Evolutionary conservation across 2,329 filamentous ascomycete species (phyloP).

Genomic region (Alternaria alternata): DNA sequence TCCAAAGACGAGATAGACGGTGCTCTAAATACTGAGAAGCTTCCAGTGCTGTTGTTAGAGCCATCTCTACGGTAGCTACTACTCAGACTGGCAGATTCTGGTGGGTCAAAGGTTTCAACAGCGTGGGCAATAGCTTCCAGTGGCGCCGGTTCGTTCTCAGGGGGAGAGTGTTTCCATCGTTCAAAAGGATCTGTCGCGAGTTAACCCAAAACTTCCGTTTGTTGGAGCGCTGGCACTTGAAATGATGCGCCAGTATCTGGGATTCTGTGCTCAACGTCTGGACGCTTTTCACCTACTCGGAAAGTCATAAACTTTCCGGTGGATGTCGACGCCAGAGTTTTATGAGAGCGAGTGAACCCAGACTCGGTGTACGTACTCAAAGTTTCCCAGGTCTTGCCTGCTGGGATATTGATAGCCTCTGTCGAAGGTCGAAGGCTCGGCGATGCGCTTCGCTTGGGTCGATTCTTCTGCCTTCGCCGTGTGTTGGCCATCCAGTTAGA

Average conservation of each 20-base stretch:
- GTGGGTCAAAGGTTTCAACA: slow-evolving; percentile 54
- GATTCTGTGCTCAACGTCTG: slow-evolving; percentile 1
- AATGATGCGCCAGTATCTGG: slow-evolving; percentile 5
- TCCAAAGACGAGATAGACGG: slow-evolving; percentile 64
- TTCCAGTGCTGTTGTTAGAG: slow-evolving; percentile 59
- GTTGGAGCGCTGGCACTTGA: slow-evolving; percentile 21
- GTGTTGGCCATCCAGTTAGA: slow-evolving; percentile 94
- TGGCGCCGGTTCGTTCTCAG: slow-evolving; percentile 73
- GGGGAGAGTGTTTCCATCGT: slow-evolving; percentile 73
- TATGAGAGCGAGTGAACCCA: slow-evolving; percentile 25
- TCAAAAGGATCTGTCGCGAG: slow-evolving; percentile 68
- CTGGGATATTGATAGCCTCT: slow-evolving; percentile 77
- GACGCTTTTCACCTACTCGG: slow-evolving; percentile 18
- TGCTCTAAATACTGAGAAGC: slow-evolving; percentile 60
- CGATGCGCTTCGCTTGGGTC: slow-evolving; percentile 71
- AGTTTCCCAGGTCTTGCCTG: slow-evolving; percentile 63
- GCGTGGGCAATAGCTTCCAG: slow-evolving; percentile 70
- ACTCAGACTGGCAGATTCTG: slow-evolving; percentile 43
- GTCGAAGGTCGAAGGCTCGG: slow-evolving; percentile 71
- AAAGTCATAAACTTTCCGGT: slow-evolving; percentile 36
- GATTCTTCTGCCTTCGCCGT: slow-evolving; percentile 80
- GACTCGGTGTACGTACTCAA: slow-evolving; percentile 42
- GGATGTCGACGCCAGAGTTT: slow-evolving; percentile 23
- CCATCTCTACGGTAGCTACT: slow-evolving; percentile 57
- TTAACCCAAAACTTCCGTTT: slow-evolving; percentile 48